Base-by-base conservation (phyloP, 2,329 filamentous ascomycete genomes). In the Ophiosphaerella korrae region DNA sequence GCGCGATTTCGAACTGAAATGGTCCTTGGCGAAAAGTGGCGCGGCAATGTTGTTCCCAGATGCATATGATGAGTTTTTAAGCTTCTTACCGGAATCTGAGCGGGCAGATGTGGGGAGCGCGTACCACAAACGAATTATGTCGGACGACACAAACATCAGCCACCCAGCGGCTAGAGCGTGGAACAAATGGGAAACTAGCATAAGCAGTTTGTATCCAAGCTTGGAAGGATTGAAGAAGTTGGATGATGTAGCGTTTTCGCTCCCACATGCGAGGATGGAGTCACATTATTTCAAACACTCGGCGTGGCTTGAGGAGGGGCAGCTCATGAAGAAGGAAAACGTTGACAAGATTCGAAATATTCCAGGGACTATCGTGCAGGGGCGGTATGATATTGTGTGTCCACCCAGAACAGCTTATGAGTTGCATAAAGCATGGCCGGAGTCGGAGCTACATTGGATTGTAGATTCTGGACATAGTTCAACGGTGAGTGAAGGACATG, bases 301-400 rank as follows among this genome's bases (percentile, higher is more conserved):
- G 26, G 73, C 67, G 12, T 80, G 70, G 65, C 58, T 79, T 58
- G 66, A 72, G 41, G 75, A 78, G 12, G 75, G 74, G 0, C 74
- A 78, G 47, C 56, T 80, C 33, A 21, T 75, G 45, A 63, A 42
- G 49, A 60, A 55, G 42, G 62, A 69, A 29, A 74, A 72, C 42
- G 48, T 75, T 8, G 66, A 68, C 21, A 70, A 63, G 47, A 74
- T 77, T 21, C 50, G 62, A 16, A 62, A 71, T 53, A 74, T 76
- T 51, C 71, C 72, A 18, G 56, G 57, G 52, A 68, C 68, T 8
- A 77, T 80, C 34, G 68, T 79, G 12, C 76, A 80, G 53, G 77
- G 77, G 1, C 68, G 77, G n/a, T 77, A 78, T 44, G 77, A 79
- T 60, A 60, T 79, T 12, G 73, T 79, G 3, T 78, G 76, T 52